Evolutionary conservation across 2,329 filamentous ascomycete species (phyloP), one percentile per base, ranked within the genome.

Genomic region (Sporothrix pallida): DNA sequence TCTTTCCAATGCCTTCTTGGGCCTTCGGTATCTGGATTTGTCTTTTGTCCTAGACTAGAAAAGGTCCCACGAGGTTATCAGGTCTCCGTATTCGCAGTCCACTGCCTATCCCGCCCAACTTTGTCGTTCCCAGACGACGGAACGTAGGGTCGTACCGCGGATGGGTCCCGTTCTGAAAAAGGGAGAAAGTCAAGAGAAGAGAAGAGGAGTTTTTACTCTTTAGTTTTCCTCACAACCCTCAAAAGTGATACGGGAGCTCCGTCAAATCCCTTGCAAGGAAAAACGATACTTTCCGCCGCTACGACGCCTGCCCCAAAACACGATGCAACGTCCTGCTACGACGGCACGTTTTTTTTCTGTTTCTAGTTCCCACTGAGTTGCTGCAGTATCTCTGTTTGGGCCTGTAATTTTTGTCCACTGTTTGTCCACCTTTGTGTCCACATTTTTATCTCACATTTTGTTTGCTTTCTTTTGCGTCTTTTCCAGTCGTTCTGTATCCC

Each of bases 301-400:
- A 70, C 68, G 12, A 17, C 20, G 52, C n/a, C 20, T 46, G 26
- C 20, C 37, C 20, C 70, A 31, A 71, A 71, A 72, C 70, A 72
- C 70, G 48, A 72, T 76, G 70, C 70, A 44, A 72, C 70, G 26
- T 65, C 46, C 70, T 72, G 58, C 70, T 72, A 56, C 70, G 31
- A 56, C 48, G 70, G 70, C 70, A 72, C 37, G 26, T 48, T 48
- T 58, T 26, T 26, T 58, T 62, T 17, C 15, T 37, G 31, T 37
- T 37, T 37, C 31, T 7, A 37, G 31, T 31, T 71, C 15, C 71
- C 62, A 67, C 62, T 60, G 48, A 20, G 8, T 15, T 52, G 15
- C 48, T n/a, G 52, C 20, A 56, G 10, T 63, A n/a, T 26, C 48
- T 60, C 42, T 46, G 8, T 20, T 23, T 58, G 15, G 26, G 54